Evolutionary conservation across 2,329 filamentous ascomycete species (phyloP).

Genomic region (Paraphoma chrysanthemicola): DNA sequence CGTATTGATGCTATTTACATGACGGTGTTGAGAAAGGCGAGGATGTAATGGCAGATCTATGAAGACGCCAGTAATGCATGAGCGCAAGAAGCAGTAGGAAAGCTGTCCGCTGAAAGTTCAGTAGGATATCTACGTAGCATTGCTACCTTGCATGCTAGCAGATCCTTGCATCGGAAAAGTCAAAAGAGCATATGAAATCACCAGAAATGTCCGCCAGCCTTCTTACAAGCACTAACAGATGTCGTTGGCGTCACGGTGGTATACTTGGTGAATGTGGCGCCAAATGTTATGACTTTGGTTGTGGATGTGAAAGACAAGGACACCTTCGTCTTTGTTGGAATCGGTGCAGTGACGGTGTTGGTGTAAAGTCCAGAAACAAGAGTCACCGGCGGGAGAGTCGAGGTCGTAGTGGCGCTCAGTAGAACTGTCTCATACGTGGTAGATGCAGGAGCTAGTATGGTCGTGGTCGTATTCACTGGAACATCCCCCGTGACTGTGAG

Average conservation of each 20-base stretch:
- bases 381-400: constrained; percentile 44
- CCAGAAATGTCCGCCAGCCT: constrained; percentile 40
- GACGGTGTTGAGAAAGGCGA: too few relatives aligned
- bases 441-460: constrained; percentile 31
- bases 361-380: constrained; percentile 44
- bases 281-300: constrained; percentile 45
- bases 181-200: background rate
- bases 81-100: background rate
- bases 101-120: too few relatives aligned
- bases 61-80: background rate
- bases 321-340: constrained; percentile 43
- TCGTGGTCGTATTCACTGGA: constrained; percentile 40
- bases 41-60: background rate
- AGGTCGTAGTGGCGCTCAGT: constrained; percentile 29
- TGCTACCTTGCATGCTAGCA: too few relatives aligned
- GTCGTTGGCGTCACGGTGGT: constrained; percentile 46
- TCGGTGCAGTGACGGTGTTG: constrained; percentile 44
- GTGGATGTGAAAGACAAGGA: constrained; percentile 33
- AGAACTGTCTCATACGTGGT: constrained; percentile 40
- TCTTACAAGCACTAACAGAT: constrained; percentile 43
- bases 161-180: background rate
- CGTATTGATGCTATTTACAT: constrained; percentile 1
- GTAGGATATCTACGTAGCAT: too few relatives aligned
- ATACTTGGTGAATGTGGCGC: constrained; percentile 41
- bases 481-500: constrained; percentile 39